Base-by-base conservation (phyloP, 2,329 filamentous ascomycete genomes). In the Gliomastix tumulicola region DNA sequence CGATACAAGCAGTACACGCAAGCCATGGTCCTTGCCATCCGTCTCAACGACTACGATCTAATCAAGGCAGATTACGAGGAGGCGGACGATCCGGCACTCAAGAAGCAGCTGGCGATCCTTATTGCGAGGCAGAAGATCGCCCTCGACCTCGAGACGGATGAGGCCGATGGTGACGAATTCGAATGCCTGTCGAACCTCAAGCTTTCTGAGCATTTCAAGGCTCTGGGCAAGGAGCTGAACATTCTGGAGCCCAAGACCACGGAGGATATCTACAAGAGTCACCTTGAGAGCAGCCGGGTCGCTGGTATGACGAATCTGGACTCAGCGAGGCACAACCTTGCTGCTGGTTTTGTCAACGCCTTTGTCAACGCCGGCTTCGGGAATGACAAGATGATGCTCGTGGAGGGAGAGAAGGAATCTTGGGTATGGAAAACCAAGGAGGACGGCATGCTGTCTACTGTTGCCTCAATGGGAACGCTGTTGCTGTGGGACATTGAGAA, bases 341-440 rank as follows among this genome's bases (percentile, higher is more conserved):
- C 92, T 5, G 92, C 90, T 37, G 88, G 84, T 5, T 97, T 98
- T 49, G 94, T 98, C 45, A 98, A 98, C 54, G 87, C 85, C 0
- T 97, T 98, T 53, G 88, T 92, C 44, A 98, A 98, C 49, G 89
- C 92, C 36, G 92, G 92, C 21, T 98, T 88, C 50, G 86, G 88
- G 30, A 85, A 89, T 40, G 92, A 98, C 62, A 97, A 96, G 71
- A 84, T 98, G 78, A 96, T 98, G 90, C 70, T 97, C 40, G 82
- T 88, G 30, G 84, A 92, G 16, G 82, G 86, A 41, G 82, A 88
- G 44, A 94, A 94, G 67, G 82, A 84, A 50, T 86, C 84, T 44
- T 98, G 92, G 90, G 87, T 98, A 5, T 98, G 88, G 88, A 98
- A 97, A 70, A 97, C 94, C 16, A 98, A 98, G 65, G 88, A 94